phyloP scores from a whole-genome alignment of 1,284 basidiomycete species.

The Coniferiporia weirii region DNA sequence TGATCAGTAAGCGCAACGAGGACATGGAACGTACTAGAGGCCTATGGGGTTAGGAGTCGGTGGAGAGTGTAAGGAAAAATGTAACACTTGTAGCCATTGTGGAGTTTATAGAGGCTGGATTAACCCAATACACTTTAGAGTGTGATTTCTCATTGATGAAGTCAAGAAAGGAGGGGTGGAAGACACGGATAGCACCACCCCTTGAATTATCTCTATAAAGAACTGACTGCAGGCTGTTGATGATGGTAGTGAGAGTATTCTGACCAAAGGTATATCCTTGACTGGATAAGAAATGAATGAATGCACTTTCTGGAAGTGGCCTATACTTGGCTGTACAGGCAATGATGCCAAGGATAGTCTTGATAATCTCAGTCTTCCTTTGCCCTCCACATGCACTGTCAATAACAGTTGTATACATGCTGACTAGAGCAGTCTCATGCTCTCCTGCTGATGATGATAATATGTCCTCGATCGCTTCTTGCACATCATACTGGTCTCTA shows the following conservation, averaged over 20 bases:
- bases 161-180: constrained; percentile 18
- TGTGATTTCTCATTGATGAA: constrained; percentile 7
- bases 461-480: not conserved
- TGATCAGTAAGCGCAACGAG: too few species aligned
- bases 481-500: constrained; percentile 5
- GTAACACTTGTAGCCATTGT: constrained; percentile 16
- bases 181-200: constrained; percentile 3
- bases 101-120: constrained; percentile 11
- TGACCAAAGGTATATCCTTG: not conserved
- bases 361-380: not conserved
- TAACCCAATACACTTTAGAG: constrained; percentile 22
- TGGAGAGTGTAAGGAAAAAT: too few species aligned
- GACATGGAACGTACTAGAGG: too few species aligned
- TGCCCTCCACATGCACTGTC: not conserved
- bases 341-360: not conserved
- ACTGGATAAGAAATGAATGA: not conserved
- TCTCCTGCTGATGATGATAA: not conserved
- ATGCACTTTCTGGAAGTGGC: not conserved
- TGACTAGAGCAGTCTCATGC: not conserved
- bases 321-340: not conserved
- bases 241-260: not conserved
- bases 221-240: constrained; percentile 2
- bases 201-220: not conserved
- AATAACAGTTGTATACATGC: not conserved
- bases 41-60: too few species aligned